Evolutionary conservation across 805 yeast genomes (phyloP), one percentile per base, ranked within the genome.

Genomic region (Spencermartinsiella europaea): DNA sequence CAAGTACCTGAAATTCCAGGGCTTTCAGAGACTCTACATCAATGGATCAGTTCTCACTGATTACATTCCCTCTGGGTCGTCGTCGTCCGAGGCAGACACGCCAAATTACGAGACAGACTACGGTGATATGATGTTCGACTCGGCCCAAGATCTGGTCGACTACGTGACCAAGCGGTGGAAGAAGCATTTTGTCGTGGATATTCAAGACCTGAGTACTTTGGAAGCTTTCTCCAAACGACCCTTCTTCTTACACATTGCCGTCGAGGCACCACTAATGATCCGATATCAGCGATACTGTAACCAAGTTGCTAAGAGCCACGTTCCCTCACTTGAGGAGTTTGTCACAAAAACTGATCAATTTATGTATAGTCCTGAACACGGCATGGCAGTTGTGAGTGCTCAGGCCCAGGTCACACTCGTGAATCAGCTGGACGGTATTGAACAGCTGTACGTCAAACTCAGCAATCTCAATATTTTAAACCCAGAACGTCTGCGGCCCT

Each of bases 161-260:
- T 74, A 71, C 56, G 86, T 79, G 12, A 89, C 96, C 0, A 59
- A 64, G 34, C 69, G 80, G 46, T 90, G 95, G 89, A 67, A 71
- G 19, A 65, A 72, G 12, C 69, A 83, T 55, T 80, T 69, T 56
- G 95, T 86, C 2, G 59, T 84, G 2, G 76, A 77, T 46, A 68
- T 84, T 10, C 62, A 65, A 1, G 69, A 69, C 19, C 52, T 73
- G 12, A 65, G 62, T 3, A 61, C 74, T 42, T 68, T 84, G 21
- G 68, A 70, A 1, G 66, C 63, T 20, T 63, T 85, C 3, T 69
- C 74, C 28, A 79, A 81, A 50, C 68, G 96, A 46, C 96, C 97
- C 0, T 90, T 86, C 61, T 88, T 89, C 60, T 72, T 88, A 20
- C 95, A 88, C 61, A 56, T 90, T 2, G 74, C 86, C 4, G 70